Percentiles rank a stretch among this genome's conserved stretches.
Conservation (phyloP, 1,284 basidiomycete genomes). For the Trichosporon coremiiforme region DNA sequence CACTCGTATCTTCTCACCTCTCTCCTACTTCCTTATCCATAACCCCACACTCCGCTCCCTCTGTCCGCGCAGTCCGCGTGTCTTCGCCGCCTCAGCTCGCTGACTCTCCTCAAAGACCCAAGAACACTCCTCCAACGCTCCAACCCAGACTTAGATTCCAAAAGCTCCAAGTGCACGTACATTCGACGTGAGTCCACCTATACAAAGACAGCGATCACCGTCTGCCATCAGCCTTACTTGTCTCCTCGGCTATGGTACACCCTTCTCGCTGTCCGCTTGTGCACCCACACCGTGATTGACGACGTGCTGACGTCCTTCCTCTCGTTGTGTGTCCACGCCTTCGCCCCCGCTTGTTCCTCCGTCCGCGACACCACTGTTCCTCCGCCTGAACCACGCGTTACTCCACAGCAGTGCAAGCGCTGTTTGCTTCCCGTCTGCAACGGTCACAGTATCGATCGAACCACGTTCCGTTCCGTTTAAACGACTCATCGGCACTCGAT, state of each 20-base stretch:
- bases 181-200: not conserved
- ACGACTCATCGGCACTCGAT: conserved; percentile 16
- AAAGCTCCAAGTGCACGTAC: conserved; percentile 13
- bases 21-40: not conserved
- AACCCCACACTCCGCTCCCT: not conserved
- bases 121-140: not conserved
- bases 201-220: conserved; percentile 7
- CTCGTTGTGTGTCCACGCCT: not conserved
- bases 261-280: not conserved
- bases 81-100: not conserved
- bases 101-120: conserved; percentile 6
- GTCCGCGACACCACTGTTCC: not conserved
- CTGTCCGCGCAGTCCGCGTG: not conserved
- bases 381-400: not conserved
- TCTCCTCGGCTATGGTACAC: not conserved
- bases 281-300: not conserved
- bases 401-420: not conserved
- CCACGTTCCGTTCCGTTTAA: conserved; percentile 13
- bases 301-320: conserved; percentile 1
- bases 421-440: not conserved
- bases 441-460: conserved; percentile 3
- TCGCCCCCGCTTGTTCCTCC: not conserved
- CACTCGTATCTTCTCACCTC: not conserved
- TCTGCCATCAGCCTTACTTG: not conserved
- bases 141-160: not conserved